A percentile compares a stretch with the other conserved stretches of the same genome.
Conservation (phyloP, 345 rosid species). For the Brassica rapa region DNA sequence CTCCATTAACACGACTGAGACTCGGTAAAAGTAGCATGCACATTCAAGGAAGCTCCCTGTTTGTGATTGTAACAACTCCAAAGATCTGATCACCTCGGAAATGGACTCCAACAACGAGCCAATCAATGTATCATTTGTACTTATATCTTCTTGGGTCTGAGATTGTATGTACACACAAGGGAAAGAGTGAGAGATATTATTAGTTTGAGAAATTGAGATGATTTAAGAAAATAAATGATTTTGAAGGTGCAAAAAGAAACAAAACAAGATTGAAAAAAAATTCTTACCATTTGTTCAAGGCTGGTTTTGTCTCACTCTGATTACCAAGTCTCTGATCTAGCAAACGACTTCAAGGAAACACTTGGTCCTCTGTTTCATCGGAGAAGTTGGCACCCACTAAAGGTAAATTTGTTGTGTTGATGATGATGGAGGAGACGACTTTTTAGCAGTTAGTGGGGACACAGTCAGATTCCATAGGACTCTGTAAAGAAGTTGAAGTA, state of each 20-base stretch:
- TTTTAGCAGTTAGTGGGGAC: slow-evolving; percentile 33
- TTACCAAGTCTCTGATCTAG: slow-evolving; percentile 28
- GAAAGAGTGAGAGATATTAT: not conserved
- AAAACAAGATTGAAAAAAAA: slow-evolving; percentile 11
- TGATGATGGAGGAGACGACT: slow-evolving; percentile 35
- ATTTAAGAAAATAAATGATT: not conserved
- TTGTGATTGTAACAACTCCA: slow-evolving; percentile 44
- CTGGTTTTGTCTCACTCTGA: slow-evolving; percentile 33
- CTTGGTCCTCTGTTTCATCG: slow-evolving; percentile 33
- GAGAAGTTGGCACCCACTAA: slow-evolving; percentile 38
- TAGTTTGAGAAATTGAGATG: slow-evolving; percentile 14
- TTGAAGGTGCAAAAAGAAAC: slow-evolving; percentile 23
- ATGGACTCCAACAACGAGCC: slow-evolving; percentile 54
- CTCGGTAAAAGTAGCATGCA: slow-evolving; percentile 72
- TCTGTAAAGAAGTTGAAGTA: slow-evolving; percentile 31
- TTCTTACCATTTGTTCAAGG: slow-evolving; percentile 40
- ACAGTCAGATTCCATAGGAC: slow-evolving; percentile 15
- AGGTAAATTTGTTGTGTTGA: slow-evolving; percentile 20
- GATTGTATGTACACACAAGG: not conserved
- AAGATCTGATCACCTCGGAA: slow-evolving; percentile 52
- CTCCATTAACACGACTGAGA: slow-evolving; percentile 67
- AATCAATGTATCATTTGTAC: slow-evolving; percentile 37
- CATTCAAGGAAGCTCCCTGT: slow-evolving; percentile 49
- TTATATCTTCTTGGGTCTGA: slow-evolving; percentile 47
- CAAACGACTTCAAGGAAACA: slow-evolving; percentile 11